Percentiles rank a stretch among this genome's conserved stretches.
Evolutionary conservation across 768 basidiomycete species (phyloP).

Genomic region (Amanita inopinata): DNA sequence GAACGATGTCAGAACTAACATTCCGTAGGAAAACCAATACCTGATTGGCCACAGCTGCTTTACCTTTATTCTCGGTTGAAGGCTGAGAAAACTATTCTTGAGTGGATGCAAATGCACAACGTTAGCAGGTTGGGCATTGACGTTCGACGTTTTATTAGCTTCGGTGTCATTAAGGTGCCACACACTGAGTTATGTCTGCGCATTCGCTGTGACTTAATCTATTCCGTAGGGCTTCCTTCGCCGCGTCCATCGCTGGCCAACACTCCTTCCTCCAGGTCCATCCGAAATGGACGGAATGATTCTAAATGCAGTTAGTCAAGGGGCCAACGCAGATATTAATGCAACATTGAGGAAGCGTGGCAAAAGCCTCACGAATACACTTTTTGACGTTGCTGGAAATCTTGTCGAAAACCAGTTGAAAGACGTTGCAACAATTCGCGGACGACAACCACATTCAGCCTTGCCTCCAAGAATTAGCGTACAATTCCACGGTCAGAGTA

Average conservation of each 20-base stretch:
- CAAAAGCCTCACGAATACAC: constrained; percentile 25
- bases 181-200: neutral
- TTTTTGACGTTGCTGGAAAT: constrained; percentile 19
- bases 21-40: constrained; percentile 41
- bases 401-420: constrained; percentile 9
- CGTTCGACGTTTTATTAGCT: constrained; percentile 88
- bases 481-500: constrained; percentile 4
- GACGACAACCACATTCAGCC: constrained; percentile 19
- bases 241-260: constrained; percentile 88
- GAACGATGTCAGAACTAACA: constrained; percentile 4
- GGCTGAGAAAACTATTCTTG: constrained; percentile 71
- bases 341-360: constrained; percentile 27
- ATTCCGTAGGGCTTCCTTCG: constrained; percentile 72
- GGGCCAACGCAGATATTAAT: neutral
- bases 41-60: constrained; percentile 83
- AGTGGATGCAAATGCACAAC: constrained; percentile 79
- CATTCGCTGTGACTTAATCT: constrained; percentile 2
- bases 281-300: neutral
- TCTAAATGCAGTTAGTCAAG: neutral
- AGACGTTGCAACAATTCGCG: constrained; percentile 13
- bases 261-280: constrained; percentile 38
- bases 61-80: constrained; percentile 80
- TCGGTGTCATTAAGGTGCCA: constrained; percentile 91
- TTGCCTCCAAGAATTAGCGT: constrained; percentile 11
- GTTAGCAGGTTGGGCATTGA: constrained; percentile 75